phyloP scores from a whole-genome alignment of 2,329 filamentous ascomycete genomes.

The Aspergillus ustus region DNA sequence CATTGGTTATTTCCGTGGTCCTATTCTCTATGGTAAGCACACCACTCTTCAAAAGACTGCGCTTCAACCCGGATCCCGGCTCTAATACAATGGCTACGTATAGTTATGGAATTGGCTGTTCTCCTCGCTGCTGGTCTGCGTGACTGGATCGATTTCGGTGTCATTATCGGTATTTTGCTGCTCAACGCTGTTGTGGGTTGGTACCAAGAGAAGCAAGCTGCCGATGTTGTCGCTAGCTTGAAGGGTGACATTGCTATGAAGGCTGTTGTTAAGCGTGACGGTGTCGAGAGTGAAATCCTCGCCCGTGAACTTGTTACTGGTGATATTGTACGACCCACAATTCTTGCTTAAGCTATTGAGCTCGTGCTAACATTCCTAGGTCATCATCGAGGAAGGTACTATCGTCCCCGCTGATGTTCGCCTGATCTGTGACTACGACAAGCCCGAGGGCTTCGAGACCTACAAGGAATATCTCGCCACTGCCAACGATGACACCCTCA shows the following conservation, averaged over 20 bases:
- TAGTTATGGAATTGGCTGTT: slow-evolving; percentile 75
- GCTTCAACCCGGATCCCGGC: not conserved
- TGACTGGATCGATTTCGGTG: slow-evolving; percentile 78
- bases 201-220: slow-evolving; percentile 82
- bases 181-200: slow-evolving; percentile 78
- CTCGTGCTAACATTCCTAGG: slow-evolving; percentile 40
- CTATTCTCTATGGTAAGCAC: slow-evolving; percentile 74
- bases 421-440: slow-evolving; percentile 73
- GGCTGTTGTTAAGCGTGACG: slow-evolving; percentile 69
- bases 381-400: slow-evolving; percentile 73
- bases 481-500: slow-evolving; percentile 64
- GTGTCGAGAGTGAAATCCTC: slow-evolving; percentile 69
- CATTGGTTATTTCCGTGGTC: slow-evolving; percentile 74
- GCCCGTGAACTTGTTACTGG: slow-evolving; percentile 74
- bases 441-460: slow-evolving; percentile 68
- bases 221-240: slow-evolving; percentile 73
- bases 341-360: not conserved
- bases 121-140: slow-evolving; percentile 73
- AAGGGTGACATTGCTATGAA: slow-evolving; percentile 82
- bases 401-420: slow-evolving; percentile 72
- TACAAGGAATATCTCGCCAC: slow-evolving; percentile 69
- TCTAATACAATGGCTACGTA: slow-evolving; percentile 4
- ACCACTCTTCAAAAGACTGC: not conserved
- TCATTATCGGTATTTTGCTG: slow-evolving; percentile 75
- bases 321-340: slow-evolving; percentile 65